Conservation (phyloP, 768 basidiomycete species). For the Hirschioporus abietinus region DNA sequence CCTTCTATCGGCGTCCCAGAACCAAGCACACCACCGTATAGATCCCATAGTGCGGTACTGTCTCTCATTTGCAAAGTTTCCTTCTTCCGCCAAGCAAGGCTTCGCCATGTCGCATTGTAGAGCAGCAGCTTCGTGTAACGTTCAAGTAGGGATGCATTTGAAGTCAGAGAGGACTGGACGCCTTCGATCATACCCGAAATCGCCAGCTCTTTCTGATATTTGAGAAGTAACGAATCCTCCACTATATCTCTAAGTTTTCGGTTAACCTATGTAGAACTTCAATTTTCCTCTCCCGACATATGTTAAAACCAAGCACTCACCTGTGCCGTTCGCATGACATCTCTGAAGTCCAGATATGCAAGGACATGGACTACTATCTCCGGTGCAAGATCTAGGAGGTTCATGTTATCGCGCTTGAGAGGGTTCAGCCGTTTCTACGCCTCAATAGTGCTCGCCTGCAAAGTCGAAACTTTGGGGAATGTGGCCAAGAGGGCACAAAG, state of each 20-base stretch:
- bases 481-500: not conserved
- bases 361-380: not conserved
- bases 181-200: not conserved
- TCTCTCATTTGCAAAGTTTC: not conserved
- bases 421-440: not conserved
- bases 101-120: not conserved
- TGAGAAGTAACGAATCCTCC: not conserved
- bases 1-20: not conserved
- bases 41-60: not conserved
- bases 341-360: not conserved
- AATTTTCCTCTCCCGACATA: not conserved
- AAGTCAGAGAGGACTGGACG: not conserved
- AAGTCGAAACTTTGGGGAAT: not conserved
- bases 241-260: not conserved
- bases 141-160: not conserved
- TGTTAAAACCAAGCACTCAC: not conserved
- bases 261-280: not conserved
- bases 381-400: not conserved
- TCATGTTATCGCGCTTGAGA: slow-evolving; percentile 1
- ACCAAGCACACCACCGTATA: not conserved
- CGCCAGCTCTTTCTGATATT: not conserved
- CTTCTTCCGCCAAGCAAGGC: not conserved
- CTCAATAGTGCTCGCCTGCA: not conserved
- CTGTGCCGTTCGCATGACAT: not conserved
- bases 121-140: not conserved